Evolutionary conservation across 1,284 basidiomycete species (phyloP).

Genomic region (Irpex sp.): DNA sequence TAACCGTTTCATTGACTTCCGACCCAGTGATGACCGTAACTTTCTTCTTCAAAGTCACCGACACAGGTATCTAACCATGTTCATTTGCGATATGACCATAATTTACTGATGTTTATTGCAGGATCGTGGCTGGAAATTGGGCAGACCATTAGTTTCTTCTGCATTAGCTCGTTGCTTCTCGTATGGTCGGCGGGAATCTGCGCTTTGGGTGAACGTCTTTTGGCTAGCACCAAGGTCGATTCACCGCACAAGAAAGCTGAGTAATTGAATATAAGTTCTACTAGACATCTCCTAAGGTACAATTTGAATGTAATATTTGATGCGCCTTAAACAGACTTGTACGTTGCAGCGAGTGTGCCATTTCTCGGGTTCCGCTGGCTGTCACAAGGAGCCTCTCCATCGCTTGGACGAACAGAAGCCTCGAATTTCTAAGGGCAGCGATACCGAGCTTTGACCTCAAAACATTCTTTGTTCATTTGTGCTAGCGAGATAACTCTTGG

Average conservation of each 20-base stretch:
- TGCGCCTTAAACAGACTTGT: too few relatives aligned
- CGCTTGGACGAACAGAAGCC: too few relatives aligned
- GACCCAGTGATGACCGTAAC: constrained; percentile 68
- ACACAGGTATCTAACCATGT: constrained; percentile 42
- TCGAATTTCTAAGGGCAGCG: too few relatives aligned
- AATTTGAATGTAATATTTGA: too few relatives aligned
- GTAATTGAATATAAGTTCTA: background rate
- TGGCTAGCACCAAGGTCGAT: constrained; percentile 29
- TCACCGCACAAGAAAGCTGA: background rate
- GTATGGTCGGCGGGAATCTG: constrained; percentile 79
- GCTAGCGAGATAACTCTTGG: background rate
- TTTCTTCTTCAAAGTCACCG: constrained; percentile 83
- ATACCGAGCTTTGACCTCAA: too few relatives aligned
- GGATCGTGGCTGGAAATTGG: constrained; percentile 91
- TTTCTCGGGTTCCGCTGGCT: too few relatives aligned
- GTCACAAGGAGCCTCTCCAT: too few relatives aligned
- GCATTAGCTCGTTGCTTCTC: constrained; percentile 76
- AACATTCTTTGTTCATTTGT: too few relatives aligned
- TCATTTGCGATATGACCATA: background rate
- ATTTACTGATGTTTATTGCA: constrained; percentile 16
- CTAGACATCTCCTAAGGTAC: too few relatives aligned
- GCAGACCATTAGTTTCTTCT: constrained; percentile 86
- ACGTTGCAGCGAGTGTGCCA: too few relatives aligned
- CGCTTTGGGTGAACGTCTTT: constrained; percentile 63
- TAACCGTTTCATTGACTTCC: constrained; percentile 7